Percentiles rank a stretch among this genome's conserved stretches.
phyloP scores from a whole-genome alignment of 345 rosid species.

The Lepidium africanum region DNA sequence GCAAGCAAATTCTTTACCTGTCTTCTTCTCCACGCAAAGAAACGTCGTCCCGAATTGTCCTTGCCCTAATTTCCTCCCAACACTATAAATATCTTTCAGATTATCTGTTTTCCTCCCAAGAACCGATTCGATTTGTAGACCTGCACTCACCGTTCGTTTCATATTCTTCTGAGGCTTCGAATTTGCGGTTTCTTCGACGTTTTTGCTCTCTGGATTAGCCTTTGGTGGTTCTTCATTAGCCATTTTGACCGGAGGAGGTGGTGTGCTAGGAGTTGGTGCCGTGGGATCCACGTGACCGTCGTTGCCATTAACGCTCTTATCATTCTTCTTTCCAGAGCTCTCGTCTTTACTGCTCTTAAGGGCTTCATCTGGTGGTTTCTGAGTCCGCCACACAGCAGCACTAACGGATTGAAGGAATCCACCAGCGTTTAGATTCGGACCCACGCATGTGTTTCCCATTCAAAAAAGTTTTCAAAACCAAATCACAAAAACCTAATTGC shows the following conservation, averaged over 20 bases:
- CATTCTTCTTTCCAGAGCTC: constrained; percentile 14
- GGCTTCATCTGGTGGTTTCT: constrained; percentile 44
- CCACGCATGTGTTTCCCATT: constrained; percentile 94
- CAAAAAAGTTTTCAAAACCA: constrained; percentile 11
- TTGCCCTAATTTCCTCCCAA: constrained; percentile 90
- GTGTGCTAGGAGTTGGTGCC: constrained; percentile 37
- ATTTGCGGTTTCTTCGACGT: constrained; percentile 10
- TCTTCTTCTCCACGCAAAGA: constrained; percentile 61
- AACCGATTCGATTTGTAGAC: constrained; percentile 60
- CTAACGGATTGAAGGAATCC: constrained; percentile 80
- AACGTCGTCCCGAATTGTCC: constrained; percentile 96
- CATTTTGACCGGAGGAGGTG: constrained; percentile 71
- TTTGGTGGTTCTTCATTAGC: constrained; percentile 27
- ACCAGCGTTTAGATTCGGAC: constrained; percentile 57
- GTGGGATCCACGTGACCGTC: constrained; percentile 15
- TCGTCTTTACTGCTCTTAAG: constrained; percentile 29
- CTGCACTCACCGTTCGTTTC: constrained; percentile 58
- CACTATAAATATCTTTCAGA: constrained; percentile 63
- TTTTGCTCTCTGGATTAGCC: constrained; percentile 14
- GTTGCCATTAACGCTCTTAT: constrained; percentile 24
- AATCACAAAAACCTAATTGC: constrained; percentile 11
- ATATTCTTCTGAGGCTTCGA: constrained; percentile 37
- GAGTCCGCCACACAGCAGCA: constrained; percentile 67
- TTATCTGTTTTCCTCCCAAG: constrained; percentile 77
- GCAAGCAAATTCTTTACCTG: constrained; percentile 66